Evolutionary conservation across 495 filamentous ascomycete species (phyloP).

Genomic region (Aspergillus homomorphus): DNA sequence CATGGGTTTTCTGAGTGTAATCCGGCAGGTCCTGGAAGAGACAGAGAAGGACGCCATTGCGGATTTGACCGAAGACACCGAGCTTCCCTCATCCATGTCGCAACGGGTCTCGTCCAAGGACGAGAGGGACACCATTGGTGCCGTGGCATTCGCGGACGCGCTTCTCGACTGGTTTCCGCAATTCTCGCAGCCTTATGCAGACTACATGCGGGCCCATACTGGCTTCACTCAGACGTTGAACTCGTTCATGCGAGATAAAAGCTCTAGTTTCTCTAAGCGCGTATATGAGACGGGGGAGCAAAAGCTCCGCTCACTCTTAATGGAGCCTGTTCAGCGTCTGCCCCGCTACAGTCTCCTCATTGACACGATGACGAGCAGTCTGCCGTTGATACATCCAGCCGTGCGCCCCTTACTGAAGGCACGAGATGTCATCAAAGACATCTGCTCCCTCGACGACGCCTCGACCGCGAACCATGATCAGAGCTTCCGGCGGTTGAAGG

Average conservation of each 20-base stretch:
- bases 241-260: slow-evolving; percentile 63
- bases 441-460: slow-evolving; percentile 81
- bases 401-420: slow-evolving; percentile 77
- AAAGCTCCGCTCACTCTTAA: slow-evolving; percentile 81
- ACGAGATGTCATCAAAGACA: slow-evolving; percentile 86
- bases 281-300: slow-evolving; percentile 88
- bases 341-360: slow-evolving; percentile 95
- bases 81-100: slow-evolving; percentile 36
- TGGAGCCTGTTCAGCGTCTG: slow-evolving; percentile 93
- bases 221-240: slow-evolving; percentile 78
- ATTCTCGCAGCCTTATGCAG: slow-evolving; percentile 83
- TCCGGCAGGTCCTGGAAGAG: slow-evolving; percentile 73
- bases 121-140: slow-evolving; percentile 67
- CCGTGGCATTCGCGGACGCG: slow-evolving; percentile 67
- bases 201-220: slow-evolving; percentile 84
- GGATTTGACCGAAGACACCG: slow-evolving; percentile 59
- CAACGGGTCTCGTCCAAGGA: slow-evolving; percentile 39
- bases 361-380: slow-evolving; percentile 82
- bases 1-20: slow-evolving; percentile 67
- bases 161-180: slow-evolving; percentile 87
- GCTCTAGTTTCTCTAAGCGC: slow-evolving; percentile 74
- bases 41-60: slow-evolving; percentile 75
- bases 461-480: slow-evolving; percentile 62
- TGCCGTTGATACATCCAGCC: slow-evolving; percentile 81
- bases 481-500: slow-evolving; percentile 66